phyloP scores from a whole-genome alignment of 176 grass and related monocot genomes.

The Zea mays region Zm-B73-REFERENCE-NAM-5.0 NC_050099.1:196985001-196985500 shows the following conservation, averaged over 20 bases:
- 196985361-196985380: neutral
- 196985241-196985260: constrained; percentile 95
- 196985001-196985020: neutral
- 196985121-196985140: constrained; percentile 25
- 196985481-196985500: neutral
- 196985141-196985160: constrained; percentile 23
- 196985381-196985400: neutral
- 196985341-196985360: constrained; percentile 20
- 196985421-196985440: neutral
- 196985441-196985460: neutral
- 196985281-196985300: constrained; percentile 27
- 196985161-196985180: constrained; percentile 40
- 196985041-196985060: constrained; percentile 18
- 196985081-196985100: neutral
- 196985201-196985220: constrained; percentile 98
- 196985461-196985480: neutral
- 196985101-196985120: constrained; percentile 6
- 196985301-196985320: constrained; percentile 6
- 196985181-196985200: constrained; percentile 97
- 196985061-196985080: constrained; percentile 3
- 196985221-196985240: constrained; percentile 92
- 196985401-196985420: neutral
- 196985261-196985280: constrained; percentile 98
- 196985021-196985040: too few species aligned
- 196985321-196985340: neutral